Percentiles rank a stretch among this genome's conserved stretches.
These are phyloP conservation scores for Chondrus crispus DNA, from an alignment of 23 red algal species.

Conservation along the genomic window DNA sequence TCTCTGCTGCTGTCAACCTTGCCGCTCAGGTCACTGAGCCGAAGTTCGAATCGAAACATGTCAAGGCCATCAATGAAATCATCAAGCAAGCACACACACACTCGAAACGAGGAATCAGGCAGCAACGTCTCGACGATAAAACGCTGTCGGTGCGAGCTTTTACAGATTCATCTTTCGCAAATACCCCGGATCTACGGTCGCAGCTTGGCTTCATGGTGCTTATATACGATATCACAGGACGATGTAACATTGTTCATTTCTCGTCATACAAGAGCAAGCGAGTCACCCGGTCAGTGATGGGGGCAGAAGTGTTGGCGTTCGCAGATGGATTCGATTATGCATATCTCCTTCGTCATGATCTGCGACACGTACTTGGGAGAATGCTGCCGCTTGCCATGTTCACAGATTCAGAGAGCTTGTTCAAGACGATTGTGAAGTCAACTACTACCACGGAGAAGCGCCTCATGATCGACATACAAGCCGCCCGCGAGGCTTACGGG, in stretches of 20 bases:
- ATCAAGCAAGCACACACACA: neutral
- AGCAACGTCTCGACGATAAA: neutral
- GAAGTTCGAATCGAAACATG: neutral
- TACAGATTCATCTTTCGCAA: conserved; percentile 6
- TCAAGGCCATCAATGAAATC: neutral
- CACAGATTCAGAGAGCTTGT: neutral
- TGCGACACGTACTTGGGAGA: neutral
- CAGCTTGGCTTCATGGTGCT: conserved; percentile 39
- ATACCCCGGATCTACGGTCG: neutral
- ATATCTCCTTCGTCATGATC: conserved; percentile 5
- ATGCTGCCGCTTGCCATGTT: neutral
- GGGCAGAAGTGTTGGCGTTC: conserved; percentile 17
- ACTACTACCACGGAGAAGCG: neutral
- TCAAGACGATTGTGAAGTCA: neutral
- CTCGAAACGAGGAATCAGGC: neutral
- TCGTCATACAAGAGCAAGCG: neutral
- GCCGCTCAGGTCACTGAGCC: neutral
- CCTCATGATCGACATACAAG: neutral
- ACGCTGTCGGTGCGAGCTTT: neutral
- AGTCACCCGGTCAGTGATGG: conserved; percentile 5
- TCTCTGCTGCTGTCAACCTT: neutral
- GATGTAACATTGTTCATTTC: conserved; percentile 16
- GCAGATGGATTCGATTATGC: conserved; percentile 6
- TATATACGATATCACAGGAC: neutral
- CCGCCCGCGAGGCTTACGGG: neutral